Percentiles rank a stretch among this genome's conserved stretches.
phyloP scores from a whole-genome alignment of 768 basidiomycete genomes.

The Coprinellus micaceus region DNA sequence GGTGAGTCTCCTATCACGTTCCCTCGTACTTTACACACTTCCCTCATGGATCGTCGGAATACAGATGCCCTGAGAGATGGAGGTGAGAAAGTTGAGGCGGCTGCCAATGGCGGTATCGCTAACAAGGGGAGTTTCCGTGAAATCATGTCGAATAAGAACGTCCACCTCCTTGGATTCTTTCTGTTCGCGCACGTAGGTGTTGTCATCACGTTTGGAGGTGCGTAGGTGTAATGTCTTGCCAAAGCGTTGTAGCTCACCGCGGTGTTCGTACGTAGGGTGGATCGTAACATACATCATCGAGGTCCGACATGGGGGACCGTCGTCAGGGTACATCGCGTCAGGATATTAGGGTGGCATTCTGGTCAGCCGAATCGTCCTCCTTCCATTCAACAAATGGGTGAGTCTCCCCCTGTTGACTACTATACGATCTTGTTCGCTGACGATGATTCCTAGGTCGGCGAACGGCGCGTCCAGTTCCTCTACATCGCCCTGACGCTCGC shows the following conservation, averaged over 20 bases:
- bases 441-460: constrained; percentile 40
- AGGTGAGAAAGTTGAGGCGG: constrained; percentile 43
- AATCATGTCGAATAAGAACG: constrained; percentile 47
- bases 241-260: constrained; percentile 45
- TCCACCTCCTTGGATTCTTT: constrained; percentile 63
- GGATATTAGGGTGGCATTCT: constrained; percentile 34
- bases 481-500: constrained; percentile 50
- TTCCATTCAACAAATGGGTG: constrained; percentile 56
- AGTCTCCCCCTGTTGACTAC: background rate
- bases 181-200: constrained; percentile 66
- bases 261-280: constrained; percentile 43
- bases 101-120: constrained; percentile 21
- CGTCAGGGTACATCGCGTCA: constrained; percentile 12
- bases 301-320: constrained; percentile 23
- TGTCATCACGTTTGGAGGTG: constrained; percentile 58
- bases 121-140: constrained; percentile 34
- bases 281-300: constrained; percentile 49
- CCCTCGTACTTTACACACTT: too few relatives aligned
- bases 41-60: too few relatives aligned
- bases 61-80: constrained; percentile 53
- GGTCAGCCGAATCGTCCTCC: constrained; percentile 48
- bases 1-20: too few relatives aligned
- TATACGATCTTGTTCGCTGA: background rate
- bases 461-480: constrained; percentile 48
- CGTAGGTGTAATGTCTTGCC: constrained; percentile 61